These are phyloP conservation scores for Fraxinus angustifolia DNA, from an alignment of 305 asterid species.

Conservation along the genomic window DNA sequence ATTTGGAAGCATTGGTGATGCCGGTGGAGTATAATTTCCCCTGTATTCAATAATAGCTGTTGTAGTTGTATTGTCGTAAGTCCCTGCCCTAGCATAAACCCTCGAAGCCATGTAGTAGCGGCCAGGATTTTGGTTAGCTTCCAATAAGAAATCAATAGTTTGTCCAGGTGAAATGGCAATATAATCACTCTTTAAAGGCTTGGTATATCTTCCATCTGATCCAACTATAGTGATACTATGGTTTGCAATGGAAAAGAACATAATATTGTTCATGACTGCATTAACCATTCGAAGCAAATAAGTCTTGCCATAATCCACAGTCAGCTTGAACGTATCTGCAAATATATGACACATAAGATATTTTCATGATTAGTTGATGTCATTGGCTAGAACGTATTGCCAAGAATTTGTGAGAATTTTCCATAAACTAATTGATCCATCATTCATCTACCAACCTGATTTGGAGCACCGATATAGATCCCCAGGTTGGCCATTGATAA, in stretches of 20 bases:
- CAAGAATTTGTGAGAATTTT: not conserved
- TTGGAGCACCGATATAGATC: conserved; percentile 51
- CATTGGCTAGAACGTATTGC: not conserved
- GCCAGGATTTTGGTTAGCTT: conserved; percentile 46
- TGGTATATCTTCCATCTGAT: conserved; percentile 53
- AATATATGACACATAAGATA: not conserved
- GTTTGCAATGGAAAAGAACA: conserved; percentile 56
- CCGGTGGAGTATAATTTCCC: conserved; percentile 29
- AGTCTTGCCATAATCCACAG: conserved; percentile 45
- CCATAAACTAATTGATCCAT: not conserved
- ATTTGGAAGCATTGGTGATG: conserved; percentile 29
- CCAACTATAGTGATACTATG: conserved; percentile 57
- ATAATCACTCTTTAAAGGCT: conserved; percentile 39
- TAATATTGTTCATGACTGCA: conserved; percentile 52
- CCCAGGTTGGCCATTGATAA: conserved; percentile 73
- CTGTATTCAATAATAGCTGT: conserved; percentile 39
- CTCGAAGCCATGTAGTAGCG: conserved; percentile 55
- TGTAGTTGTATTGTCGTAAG: conserved; percentile 26
- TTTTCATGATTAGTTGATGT: not conserved
- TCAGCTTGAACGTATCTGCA: conserved; percentile 48
- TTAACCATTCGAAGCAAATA: conserved; percentile 55
- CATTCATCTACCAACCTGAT: conserved; percentile 30
- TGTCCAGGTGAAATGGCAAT: conserved; percentile 57
- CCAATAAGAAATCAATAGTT: conserved; percentile 45
- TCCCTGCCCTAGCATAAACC: conserved; percentile 18